Conservation (phyloP, 1,139 yeast species). For the Protomyces gravidus region DNA sequence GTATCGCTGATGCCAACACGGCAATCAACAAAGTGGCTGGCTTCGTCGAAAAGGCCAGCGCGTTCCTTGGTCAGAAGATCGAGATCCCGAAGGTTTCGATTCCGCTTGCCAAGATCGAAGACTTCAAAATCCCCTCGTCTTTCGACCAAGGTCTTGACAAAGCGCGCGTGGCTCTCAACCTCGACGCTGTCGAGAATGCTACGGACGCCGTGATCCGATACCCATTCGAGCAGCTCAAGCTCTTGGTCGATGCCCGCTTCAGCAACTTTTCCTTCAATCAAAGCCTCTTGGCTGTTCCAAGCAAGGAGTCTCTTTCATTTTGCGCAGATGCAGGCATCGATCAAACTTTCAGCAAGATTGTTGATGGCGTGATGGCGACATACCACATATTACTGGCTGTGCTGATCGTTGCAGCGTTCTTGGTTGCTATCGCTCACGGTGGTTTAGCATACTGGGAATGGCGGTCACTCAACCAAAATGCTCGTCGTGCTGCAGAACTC, state of each 20-base stretch:
- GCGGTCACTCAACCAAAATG: slow-evolving; percentile 43
- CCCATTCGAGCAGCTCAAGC: slow-evolving; percentile 55
- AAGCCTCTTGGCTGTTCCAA: slow-evolving; percentile 38
- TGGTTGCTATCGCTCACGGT: slow-evolving; percentile 45
- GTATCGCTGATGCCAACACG: slow-evolving; percentile 55
- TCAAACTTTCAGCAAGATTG: slow-evolving; percentile 39
- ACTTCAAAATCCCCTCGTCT: slow-evolving; percentile 60
- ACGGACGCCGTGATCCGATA: slow-evolving; percentile 47
- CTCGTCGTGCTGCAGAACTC: slow-evolving; percentile 25
- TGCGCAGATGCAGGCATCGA: slow-evolving; percentile 36
- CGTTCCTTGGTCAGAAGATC: slow-evolving; percentile 50
- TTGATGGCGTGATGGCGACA: slow-evolving; percentile 40
- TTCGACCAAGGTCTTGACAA: slow-evolving; percentile 53
- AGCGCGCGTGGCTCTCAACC: slow-evolving; percentile 41
- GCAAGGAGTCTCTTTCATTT: slow-evolving; percentile 31
- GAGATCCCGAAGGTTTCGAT: slow-evolving; percentile 48
- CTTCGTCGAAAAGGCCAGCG: slow-evolving; percentile 46
- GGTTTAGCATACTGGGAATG: slow-evolving; percentile 51
- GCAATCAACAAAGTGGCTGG: slow-evolving; percentile 46
- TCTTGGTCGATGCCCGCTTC: slow-evolving; percentile 28
- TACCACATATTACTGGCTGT: slow-evolving; percentile 45
- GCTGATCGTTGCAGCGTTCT: slow-evolving; percentile 44
- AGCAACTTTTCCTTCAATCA: slow-evolving; percentile 32
- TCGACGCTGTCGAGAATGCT: slow-evolving; percentile 52
- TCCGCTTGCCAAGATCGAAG: slow-evolving; percentile 49